Conservation (phyloP, 257 asterid species). For the Jacaranda mimosifolia region DNA sequence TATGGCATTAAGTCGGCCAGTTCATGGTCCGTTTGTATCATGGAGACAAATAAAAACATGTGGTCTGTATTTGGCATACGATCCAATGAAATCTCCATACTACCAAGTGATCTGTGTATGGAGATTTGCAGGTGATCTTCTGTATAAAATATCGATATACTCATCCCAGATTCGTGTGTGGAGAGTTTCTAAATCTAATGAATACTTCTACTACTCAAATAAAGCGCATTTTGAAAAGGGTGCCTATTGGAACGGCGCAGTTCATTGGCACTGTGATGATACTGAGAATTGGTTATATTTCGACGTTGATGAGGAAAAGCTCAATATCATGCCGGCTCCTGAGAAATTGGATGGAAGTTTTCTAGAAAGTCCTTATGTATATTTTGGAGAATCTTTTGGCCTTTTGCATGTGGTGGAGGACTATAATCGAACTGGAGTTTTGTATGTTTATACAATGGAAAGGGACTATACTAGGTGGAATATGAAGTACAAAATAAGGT, state of each 20-base stretch:
- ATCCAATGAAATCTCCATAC: not conserved
- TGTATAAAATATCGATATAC: not conserved
- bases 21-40: not conserved
- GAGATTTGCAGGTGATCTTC: not conserved
- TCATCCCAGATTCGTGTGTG: not conserved
- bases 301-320: not conserved
- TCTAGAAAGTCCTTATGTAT: not conserved
- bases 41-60: not conserved
- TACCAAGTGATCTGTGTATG: not conserved
- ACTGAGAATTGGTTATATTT: not conserved
- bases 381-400: constrained; percentile 5
- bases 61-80: not conserved
- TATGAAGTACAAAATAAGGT: not conserved
- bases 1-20: not conserved
- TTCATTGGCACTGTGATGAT: constrained; percentile 8
- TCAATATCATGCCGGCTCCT: not conserved
- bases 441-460: constrained; percentile 11
- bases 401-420: constrained; percentile 9
- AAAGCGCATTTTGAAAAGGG: not conserved
- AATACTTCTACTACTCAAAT: constrained; percentile 3
- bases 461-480: not conserved
- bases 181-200: not conserved
- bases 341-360: not conserved
- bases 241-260: not conserved
- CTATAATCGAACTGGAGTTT: not conserved